Evolutionary conservation across 768 basidiomycete genomes (phyloP), one percentile per base, ranked within the genome.

Genomic region (Russula lepida): DNA sequence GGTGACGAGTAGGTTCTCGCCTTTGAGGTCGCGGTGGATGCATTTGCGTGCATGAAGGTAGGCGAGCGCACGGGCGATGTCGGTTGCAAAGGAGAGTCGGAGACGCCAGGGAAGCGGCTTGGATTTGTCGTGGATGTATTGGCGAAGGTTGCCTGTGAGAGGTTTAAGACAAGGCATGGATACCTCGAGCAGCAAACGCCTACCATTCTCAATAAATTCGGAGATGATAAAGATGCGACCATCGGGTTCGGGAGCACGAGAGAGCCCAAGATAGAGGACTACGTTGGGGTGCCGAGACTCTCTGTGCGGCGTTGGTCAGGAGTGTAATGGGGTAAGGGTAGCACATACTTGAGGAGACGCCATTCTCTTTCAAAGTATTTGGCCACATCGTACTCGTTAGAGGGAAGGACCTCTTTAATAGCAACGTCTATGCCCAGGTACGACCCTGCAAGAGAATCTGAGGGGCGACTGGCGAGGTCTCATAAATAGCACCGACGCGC

Each of bases 331-430:
- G 64, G 19, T 44, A 64, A 33, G 64, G 57, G 56, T 21, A 23
- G 37, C 1, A 67, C 74, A 63, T 69, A 82, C 79, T 93, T 92
- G 93, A 98, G 97, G 32, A 98, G 82, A 32, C 91, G 81, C 92
- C 94, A 97, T 79, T 99, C 95, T n/a, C 95, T 83, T 69, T 95
- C 92, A 72, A 98, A 95, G 76, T 99, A 98, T 74, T 99, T 99
- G 68, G 86, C 81, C 37, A 97, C 93, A 68, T 97, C 92, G 74
- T 98, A 98, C 60, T 89, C 91, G 6, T 75, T 88, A 23, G 89
- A 93, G 0, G 92, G 92, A 8, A 97, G 78, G 3, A 98, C 93
- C 75, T 98, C 95, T 73, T 97, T 97, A 73, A 98, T 92, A 35
- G 94, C 94, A 37, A 97, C 89, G 65, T 97, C 91, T 66, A 97